Base-by-base conservation (phyloP, 2,329 filamentous ascomycete species). In the Thielaviopsis populi region DNA sequence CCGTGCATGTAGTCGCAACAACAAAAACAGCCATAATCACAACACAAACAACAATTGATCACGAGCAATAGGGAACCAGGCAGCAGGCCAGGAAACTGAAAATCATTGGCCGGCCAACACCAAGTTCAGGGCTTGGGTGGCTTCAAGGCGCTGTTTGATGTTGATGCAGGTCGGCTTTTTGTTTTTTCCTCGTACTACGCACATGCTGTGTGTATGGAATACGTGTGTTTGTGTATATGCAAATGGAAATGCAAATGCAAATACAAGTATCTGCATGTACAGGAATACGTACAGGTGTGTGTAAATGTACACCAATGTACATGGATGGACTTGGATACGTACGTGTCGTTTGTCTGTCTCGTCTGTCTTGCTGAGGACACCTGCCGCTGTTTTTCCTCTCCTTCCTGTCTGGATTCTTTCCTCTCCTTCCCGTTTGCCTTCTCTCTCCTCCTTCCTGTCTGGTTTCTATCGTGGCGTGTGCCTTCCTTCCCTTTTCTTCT, bases 111-210 rank as follows among this genome's bases (percentile, higher is more conserved):
- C 6, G 42, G 13, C 15, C 27, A 37, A n/a, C 30, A 30, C 8
- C 27, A 30, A 33, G 24, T n/a, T 27, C 53, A 56, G 27, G 53
- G 27, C 53, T n/a, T 19, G 13, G 7, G 53, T 56, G 53, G 53
- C 53, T 56, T 56, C 53, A 37, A 19, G 53, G 53, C 53, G 53
- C n/a, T 56, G 53, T 56, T 56, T 56, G 53, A 56, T 56, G 30
- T 30, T 56, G 53, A 56, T 56, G 53, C 50, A 54, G 24, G 27
- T 19, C 30, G 27, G 30, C 30, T 33, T 33, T 33, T 33, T 33
- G 30, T 33, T 33, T 7, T 7, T 3, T 33, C 30, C 33, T 37
- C 3, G 33, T 37, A 37, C 33, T 37, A 37, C 33, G 7, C 33
- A 37, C 33, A 37, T 37, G 33, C 33, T 37, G 33, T 37, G 8